These are phyloP conservation scores for Leishmania gerbilli DNA, from an alignment of 208 protist genomes.

Conservation along the genomic window DNA sequence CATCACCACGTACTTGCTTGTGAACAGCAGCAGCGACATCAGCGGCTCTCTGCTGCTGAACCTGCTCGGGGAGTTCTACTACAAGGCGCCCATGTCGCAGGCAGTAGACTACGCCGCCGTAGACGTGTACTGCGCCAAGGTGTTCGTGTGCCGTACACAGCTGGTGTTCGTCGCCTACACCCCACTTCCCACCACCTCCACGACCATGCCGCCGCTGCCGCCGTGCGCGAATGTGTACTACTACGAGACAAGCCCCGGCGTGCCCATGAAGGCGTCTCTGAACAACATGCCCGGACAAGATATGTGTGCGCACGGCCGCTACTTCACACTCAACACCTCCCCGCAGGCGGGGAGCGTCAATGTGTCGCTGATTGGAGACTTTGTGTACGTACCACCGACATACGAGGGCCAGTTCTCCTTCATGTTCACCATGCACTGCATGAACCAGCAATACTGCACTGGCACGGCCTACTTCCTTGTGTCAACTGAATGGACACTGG, in stretches of 20 bases:
- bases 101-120: slow-evolving; percentile 49
- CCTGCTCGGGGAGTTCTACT: slow-evolving; percentile 71
- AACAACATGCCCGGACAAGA: slow-evolving; percentile 57
- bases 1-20: slow-evolving; percentile 49
- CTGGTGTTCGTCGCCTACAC: slow-evolving; percentile 59
- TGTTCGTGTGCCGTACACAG: slow-evolving; percentile 53
- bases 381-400: slow-evolving; percentile 56
- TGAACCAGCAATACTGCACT: slow-evolving; percentile 53
- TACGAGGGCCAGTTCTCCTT: slow-evolving; percentile 51
- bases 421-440: slow-evolving; percentile 77
- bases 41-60: slow-evolving; percentile 57
- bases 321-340: slow-evolving; percentile 58
- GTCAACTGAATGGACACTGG: slow-evolving; percentile 46
- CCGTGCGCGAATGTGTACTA: slow-evolving; percentile 81
- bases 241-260: slow-evolving; percentile 54
- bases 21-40: slow-evolving; percentile 26
- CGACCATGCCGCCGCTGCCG: slow-evolving; percentile 34
- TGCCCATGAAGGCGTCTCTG: slow-evolving; percentile 62
- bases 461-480: slow-evolving; percentile 75
- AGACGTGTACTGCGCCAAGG: slow-evolving; percentile 59
- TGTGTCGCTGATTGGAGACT: slow-evolving; percentile 66
- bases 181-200: slow-evolving; percentile 17
- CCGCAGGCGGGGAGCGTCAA: slow-evolving; percentile 52
- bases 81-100: slow-evolving; percentile 50
- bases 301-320: slow-evolving; percentile 65